A percentile compares a stretch with the other conserved stretches of the same genome.
phyloP scores from a whole-genome alignment of 116 monocot species.

The Iris pallida region DNA sequence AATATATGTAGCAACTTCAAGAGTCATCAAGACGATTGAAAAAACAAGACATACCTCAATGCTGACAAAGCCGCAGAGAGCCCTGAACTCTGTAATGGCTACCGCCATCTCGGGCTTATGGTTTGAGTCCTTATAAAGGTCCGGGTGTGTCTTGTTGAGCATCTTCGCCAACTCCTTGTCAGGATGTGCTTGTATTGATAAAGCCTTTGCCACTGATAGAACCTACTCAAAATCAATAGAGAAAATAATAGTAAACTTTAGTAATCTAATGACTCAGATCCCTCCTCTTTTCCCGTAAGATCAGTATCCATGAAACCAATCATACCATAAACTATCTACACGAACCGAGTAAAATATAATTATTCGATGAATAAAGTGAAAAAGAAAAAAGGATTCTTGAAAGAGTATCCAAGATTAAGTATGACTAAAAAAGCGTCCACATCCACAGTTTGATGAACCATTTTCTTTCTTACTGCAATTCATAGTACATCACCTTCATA shows the following conservation, averaged over 20 bases:
- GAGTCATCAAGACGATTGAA: background rate
- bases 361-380: no score
- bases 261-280: background rate
- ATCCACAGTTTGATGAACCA: no score
- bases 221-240: constrained; percentile 27
- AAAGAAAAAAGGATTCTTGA: no score
- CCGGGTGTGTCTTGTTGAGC: constrained; percentile 53
- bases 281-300: no score
- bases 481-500: no score
- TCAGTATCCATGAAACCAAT: no score
- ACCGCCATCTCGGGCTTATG: constrained; percentile 94
- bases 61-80: constrained; percentile 65
- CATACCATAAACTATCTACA: no score
- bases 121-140: constrained; percentile 72
- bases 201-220: constrained; percentile 76
- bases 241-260: background rate
- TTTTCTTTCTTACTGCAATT: no score
- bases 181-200: constrained; percentile 90
- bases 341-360: no score
- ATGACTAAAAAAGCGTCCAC: no score
- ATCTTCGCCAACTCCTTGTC: constrained; percentile 69
- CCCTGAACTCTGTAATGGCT: constrained; percentile 77
- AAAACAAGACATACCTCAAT: constrained; percentile 35
- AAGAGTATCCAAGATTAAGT: no score
- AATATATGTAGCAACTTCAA: background rate